These are phyloP conservation scores for Globisporangium lucens DNA, from an alignment of 352 stramenopile species.

Conservation along the genomic window DNA sequence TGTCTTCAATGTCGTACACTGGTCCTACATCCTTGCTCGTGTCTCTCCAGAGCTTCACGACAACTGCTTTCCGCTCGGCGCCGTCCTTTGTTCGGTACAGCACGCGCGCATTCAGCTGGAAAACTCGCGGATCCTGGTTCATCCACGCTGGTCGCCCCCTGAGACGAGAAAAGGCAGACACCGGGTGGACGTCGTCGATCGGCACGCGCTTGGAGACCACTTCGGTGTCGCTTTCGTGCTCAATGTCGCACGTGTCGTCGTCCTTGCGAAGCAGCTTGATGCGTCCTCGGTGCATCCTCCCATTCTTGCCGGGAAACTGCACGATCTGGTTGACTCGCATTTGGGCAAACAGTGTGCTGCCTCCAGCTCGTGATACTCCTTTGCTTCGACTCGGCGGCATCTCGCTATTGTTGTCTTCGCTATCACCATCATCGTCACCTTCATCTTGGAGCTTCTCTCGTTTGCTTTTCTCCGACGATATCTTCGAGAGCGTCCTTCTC, in stretches of 20 bases:
- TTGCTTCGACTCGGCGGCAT: background rate
- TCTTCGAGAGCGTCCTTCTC: slow-evolving; percentile 18
- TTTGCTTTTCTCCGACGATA: background rate
- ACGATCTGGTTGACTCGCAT: slow-evolving; percentile 47
- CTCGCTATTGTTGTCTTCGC: background rate
- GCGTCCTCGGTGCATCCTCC: slow-evolving; percentile 38
- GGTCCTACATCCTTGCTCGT: slow-evolving; percentile 7
- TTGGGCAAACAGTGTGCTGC: slow-evolving; percentile 19
- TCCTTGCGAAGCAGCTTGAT: slow-evolving; percentile 43
- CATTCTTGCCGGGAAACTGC: slow-evolving; percentile 50
- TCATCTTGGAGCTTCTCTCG: slow-evolving; percentile 15
- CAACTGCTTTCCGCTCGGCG: slow-evolving; percentile 45
- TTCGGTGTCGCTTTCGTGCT: slow-evolving; percentile 53
- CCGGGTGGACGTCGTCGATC: slow-evolving; percentile 25
- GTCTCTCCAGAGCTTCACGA: slow-evolving; percentile 46
- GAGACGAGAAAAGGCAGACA: slow-evolving; percentile 32
- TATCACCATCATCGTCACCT: slow-evolving; percentile 15
- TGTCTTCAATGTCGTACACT: slow-evolving; percentile 41
- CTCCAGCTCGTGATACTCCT: background rate
- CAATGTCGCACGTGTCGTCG: slow-evolving; percentile 49
- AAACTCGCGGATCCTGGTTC: slow-evolving; percentile 19
- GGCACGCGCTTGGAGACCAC: slow-evolving; percentile 46
- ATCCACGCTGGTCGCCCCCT: slow-evolving; percentile 15
- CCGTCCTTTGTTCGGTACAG: slow-evolving; percentile 52
- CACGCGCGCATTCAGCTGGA: slow-evolving; percentile 48